Conservation (phyloP, 805 yeast genomes). For the Kuraishia borneana region DNA sequence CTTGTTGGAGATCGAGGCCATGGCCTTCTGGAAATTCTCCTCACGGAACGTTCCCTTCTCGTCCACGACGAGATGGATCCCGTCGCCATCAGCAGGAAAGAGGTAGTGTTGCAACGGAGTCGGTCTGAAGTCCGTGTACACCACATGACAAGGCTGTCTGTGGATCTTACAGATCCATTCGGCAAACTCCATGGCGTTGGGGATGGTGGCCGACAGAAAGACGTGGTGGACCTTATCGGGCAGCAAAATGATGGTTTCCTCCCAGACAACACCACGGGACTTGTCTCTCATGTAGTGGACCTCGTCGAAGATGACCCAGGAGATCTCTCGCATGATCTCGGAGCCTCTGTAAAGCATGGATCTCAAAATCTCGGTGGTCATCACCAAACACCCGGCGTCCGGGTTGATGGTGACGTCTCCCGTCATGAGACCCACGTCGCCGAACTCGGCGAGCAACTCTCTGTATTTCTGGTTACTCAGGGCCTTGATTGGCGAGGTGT, state of each 20-base stretch:
- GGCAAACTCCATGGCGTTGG: constrained; percentile 96
- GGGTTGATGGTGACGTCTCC: constrained; percentile 99
- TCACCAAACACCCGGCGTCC: constrained; percentile 94
- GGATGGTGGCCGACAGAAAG: constrained; percentile 90
- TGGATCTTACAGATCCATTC: constrained; percentile 97
- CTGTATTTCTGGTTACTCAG: constrained; percentile 90
- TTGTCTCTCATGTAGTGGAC: constrained; percentile 98
- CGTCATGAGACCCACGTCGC: constrained; percentile 97
- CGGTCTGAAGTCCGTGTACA: constrained; percentile 97
- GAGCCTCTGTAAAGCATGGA: constrained; percentile 97
- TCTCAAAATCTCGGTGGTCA: constrained; percentile 97
- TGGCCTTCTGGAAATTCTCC: constrained; percentile 96
- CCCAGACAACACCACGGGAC: constrained; percentile 99
- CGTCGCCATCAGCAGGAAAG: constrained; percentile 98
- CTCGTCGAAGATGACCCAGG: constrained; percentile 97
- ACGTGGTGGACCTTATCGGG: constrained; percentile 96
- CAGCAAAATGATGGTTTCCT: constrained; percentile 87
- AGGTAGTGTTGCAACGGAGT: constrained; percentile 96
- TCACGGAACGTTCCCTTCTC: constrained; percentile 94
- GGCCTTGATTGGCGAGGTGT: constrained; percentile 93
- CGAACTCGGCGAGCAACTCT: constrained; percentile 85
- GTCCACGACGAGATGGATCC: constrained; percentile 94
- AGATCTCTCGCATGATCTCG: constrained; percentile 96
- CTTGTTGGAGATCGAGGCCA: constrained; percentile 81
- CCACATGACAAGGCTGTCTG: constrained; percentile 95